Base-by-base conservation (phyloP, 2,329 filamentous ascomycete species). In the Arthrobotrys megalospora region DNA sequence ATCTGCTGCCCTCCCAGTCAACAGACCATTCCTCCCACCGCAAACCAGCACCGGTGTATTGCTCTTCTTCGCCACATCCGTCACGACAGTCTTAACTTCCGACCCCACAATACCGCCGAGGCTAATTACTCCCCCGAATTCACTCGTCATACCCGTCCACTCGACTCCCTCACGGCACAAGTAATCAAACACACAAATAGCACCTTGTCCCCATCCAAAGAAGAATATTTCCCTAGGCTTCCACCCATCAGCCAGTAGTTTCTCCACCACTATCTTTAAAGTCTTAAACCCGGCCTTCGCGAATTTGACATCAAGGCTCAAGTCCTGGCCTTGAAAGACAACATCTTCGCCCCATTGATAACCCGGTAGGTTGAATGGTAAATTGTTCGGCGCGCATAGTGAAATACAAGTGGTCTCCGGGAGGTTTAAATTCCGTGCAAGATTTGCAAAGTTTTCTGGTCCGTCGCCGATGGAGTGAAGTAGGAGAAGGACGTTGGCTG, bases 401-500 rank as follows among this genome's bases (percentile, higher is more conserved):
- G 92, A 89, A 67, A 97, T 88, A 81, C 90, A 90, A 71, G 91
- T 88, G 65, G 94, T 94, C 82, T 94, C 92, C 0, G 93, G 93
- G 2, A 97, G 89, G 78, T 88, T 87, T 78, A 97, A 85, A 80
- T 89, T 90, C 71, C 87, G 86, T 19, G 90, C 92, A 79, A 97
- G 91, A 52, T 85, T 85, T 76, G 89, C 88, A 83, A 96, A 96
- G 41, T 92, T 87, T 2, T 83, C 82, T 76, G 93, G 88, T 38
- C 88, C 90, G 85, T 97, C 94, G 79, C 94, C 94, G 11, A 97
- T 88, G 80, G 93, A 93, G 84, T 97, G 94, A 73, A 97, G 89
- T 64, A 97, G 88, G 82, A 97, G 85, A 79, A 97, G 89, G 81
- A 96, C 87, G 81, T 94, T 91, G 8, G 91, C 89, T 43, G 88